Percentiles rank a stretch among this genome's conserved stretches.
These are phyloP conservation scores for Aureobasidium melanogenum DNA, from an alignment of 2,329 filamentous ascomycete genomes.

Conservation along the genomic window DNA sequence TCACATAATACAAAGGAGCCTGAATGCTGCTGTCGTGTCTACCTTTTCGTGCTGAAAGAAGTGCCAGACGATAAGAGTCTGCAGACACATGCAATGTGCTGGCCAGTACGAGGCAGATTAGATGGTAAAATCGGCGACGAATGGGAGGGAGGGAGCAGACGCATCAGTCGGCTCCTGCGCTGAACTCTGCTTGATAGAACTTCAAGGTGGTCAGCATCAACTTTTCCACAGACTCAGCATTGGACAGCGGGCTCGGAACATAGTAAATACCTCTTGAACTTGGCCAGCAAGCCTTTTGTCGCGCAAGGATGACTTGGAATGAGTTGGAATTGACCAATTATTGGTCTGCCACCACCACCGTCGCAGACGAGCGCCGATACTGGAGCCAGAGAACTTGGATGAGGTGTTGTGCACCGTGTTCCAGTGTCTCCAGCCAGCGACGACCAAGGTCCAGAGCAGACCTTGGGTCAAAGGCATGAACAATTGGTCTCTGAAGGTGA, in stretches of 20 bases:
- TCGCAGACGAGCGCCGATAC: constrained; percentile 65
- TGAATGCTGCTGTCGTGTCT: not conserved
- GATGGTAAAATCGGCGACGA: not conserved
- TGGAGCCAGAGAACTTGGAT: constrained; percentile 66
- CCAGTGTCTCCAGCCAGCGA: constrained; percentile 85
- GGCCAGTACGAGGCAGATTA: not conserved
- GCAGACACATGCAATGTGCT: not conserved
- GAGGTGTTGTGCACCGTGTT: constrained; percentile 49
- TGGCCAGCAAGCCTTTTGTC: constrained; percentile 26
- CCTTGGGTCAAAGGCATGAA: constrained; percentile 83
- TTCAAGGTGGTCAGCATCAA: constrained; percentile 14
- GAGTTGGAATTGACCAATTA: constrained; percentile 65
- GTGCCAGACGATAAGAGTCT: not conserved
- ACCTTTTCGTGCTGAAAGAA: not conserved
- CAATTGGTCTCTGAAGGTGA: constrained; percentile 84
- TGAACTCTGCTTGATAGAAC: constrained; percentile 18
- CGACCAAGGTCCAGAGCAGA: constrained; percentile 73
- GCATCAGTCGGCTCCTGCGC: constrained; percentile 18
- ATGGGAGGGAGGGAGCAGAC: not conserved
- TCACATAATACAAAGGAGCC: not conserved
- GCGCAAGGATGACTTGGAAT: constrained; percentile 31
- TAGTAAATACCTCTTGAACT: constrained; percentile 27
- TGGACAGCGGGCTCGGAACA: not conserved
- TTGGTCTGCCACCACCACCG: constrained; percentile 96
- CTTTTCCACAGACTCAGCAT: constrained; percentile 11